Conservation (phyloP, 257 asterid genomes). For the Gardenia jasminoides region DNA sequence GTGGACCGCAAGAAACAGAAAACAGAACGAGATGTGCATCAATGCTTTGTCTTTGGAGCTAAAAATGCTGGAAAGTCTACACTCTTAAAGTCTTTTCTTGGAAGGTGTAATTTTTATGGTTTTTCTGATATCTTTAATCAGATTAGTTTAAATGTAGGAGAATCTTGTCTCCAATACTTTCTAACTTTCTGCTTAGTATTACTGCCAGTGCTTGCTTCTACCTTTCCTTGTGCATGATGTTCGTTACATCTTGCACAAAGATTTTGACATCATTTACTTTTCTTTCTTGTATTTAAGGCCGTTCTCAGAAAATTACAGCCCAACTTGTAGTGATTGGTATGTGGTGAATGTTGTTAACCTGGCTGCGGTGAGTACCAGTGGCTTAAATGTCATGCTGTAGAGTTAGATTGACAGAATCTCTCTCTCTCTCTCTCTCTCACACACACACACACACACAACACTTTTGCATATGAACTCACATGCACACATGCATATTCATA, state of each 20-base stretch:
- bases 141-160: constrained; percentile 1
- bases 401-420: constrained; percentile 8
- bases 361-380: constrained; percentile 56
- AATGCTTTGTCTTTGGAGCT: constrained; percentile 91
- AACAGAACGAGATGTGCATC: constrained; percentile 76
- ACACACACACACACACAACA: background rate
- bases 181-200: background rate
- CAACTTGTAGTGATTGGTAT: constrained; percentile 55
- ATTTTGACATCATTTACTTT: constrained; percentile 4
- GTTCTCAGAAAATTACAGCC: constrained; percentile 64
- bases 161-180: background rate
- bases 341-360: constrained; percentile 68
- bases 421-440: constrained; percentile 6
- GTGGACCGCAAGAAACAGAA: constrained; percentile 75
- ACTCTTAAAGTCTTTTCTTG: constrained; percentile 63
- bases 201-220: background rate
- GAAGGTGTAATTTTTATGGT: constrained; percentile 52
- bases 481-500: background rate
- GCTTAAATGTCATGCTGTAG: constrained; percentile 16
- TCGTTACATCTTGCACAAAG: background rate
- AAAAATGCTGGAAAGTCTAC: constrained; percentile 85
- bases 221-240: background rate
- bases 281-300: constrained; percentile 57
- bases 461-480: background rate
- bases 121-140: background rate